Evolutionary conservation across 768 basidiomycete species (phyloP), one percentile per base, ranked within the genome.

Genomic region (Amanita muscaria): DNA sequence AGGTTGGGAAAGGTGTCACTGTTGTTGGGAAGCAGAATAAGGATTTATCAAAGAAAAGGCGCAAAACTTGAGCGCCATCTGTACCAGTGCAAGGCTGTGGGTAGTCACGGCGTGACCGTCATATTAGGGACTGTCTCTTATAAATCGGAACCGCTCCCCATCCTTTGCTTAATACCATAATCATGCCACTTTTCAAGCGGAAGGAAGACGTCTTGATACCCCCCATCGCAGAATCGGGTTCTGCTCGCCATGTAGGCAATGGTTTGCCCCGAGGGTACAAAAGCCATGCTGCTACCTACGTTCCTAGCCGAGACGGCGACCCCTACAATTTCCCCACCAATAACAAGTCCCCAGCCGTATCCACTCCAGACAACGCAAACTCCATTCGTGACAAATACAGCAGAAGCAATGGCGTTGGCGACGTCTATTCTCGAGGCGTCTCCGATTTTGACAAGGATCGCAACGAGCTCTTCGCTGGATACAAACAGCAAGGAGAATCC

Each of bases 1-100:
- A 88, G 58, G 76, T 70, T 23, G 88, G 89, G 1, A 85, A 79
- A 57, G 89, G 91, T 0, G 84, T 92, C 31, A 92, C 89, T 0
- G 80, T 93, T 14, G 75, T 93, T 32, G 91, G 90, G 18, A 93
- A 91, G 16, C 64, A 62, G 50, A 68, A 35, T 18, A 47, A 47
- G 29, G 44, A 45, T 3, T 18, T 38, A 14, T 8, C 29, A 21
- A 8, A 9, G 25, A 45, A 37, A 16, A 50, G 49, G n/a, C 21
- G 42, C 16, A 37, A 40, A 25, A 44, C 10, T 10, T 9, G 31
- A 18, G 15, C 27, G 27, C 6, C 27, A 29, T 29, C 12, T 6
- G 27, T 21, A n/a, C 19, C 31, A 42, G 31, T 24, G n/a, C 18
- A 42, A 23, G 22, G 14, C 22, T 40, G 25, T 40, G n/a, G n/a